Evolutionary conservation across 2,329 filamentous ascomycete species (phyloP).

Genomic region (Nothopassalora personata): DNA sequence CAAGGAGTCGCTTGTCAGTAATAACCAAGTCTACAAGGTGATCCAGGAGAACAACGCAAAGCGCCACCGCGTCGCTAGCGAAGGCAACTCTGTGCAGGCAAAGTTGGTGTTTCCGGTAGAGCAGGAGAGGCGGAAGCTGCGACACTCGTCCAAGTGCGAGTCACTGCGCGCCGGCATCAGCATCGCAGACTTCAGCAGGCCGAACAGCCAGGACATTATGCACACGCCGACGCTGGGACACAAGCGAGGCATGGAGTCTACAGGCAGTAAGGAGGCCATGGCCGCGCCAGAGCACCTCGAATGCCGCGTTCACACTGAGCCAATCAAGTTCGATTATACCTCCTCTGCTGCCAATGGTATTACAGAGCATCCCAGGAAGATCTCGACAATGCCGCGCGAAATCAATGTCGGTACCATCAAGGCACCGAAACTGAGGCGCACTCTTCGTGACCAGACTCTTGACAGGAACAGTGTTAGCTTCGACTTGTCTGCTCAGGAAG

Average conservation of each 20-base stretch:
- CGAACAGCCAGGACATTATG: constrained; percentile 16
- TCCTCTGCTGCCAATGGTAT: background rate
- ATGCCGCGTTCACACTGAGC: background rate
- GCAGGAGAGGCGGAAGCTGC: constrained; percentile 20
- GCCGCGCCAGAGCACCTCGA: background rate
- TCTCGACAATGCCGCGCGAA: background rate
- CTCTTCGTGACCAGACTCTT: constrained; percentile 13
- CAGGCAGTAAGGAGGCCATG: constrained; percentile 8
- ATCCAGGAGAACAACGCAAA: constrained; percentile 29
- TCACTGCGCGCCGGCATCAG: constrained; percentile 23
- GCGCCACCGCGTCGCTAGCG: constrained; percentile 24
- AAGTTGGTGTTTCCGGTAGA: constrained; percentile 11
- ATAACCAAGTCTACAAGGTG: constrained; percentile 21
- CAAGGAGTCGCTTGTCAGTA: constrained; percentile 18
- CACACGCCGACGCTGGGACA: constrained; percentile 13
- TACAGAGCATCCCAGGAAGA: background rate
- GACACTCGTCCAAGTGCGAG: constrained; percentile 22
- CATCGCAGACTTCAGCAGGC: constrained; percentile 11
- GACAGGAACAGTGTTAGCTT: constrained; percentile 3
- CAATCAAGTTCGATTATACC: background rate
- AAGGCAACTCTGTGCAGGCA: constrained; percentile 18
- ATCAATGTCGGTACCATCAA: background rate
- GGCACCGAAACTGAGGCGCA: constrained; percentile 14
- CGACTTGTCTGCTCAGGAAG: background rate
- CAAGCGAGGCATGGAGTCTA: constrained; percentile 15